Base-by-base conservation (phyloP, 2,329 filamentous ascomycete genomes). In the Penicillium sumatraense region DNA sequence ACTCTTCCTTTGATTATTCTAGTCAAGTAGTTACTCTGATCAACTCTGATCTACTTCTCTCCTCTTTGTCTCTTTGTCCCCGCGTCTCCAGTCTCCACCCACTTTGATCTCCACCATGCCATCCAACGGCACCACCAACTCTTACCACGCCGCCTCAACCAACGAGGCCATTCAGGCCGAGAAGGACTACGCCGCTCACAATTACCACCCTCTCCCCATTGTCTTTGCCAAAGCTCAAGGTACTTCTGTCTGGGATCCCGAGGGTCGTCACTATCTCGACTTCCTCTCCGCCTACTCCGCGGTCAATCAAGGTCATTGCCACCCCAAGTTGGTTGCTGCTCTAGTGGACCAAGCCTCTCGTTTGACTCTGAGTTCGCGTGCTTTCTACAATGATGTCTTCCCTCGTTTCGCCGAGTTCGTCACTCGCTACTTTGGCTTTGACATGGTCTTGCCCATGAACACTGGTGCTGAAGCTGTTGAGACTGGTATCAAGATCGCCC, bases 391-490 rank as follows among this genome's bases (percentile, higher is more conserved):
- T 74, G 93, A 98, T 80, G 95, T 98, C 60, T 98, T 98, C 79
- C 93, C 93, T 55, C 87, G 89, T 62, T 98, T 96, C 82, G 93
- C 93, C 6, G 89, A 96, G 78, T 96, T 95, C 78, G 88, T 96
- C 61, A 93, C 90, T 65, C 78, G 86, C 63, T 88, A 90, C 72
- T 96, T 97, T 74, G 92, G 91, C 59, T 98, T 96, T 73, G 93
- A 98, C 76, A 97, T 97, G 93, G 91, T 96, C 29, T 78, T 98
- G 74, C 93, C 93, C 62, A 97, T 98, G 93, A 97, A 97, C 81
- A 98, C 93, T 2, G 93, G 93, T 56, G 93, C 93, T 20, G 93
- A 98, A 78, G 93, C 93, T 8, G 92, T 96, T 31, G 93, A 98
- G 83, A 97, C 93, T 0, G 93, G 89, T 11, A 87, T 98, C 78